Conservation (phyloP, 441 rosid genomes). For the Aquilaria agallochum region DNA sequence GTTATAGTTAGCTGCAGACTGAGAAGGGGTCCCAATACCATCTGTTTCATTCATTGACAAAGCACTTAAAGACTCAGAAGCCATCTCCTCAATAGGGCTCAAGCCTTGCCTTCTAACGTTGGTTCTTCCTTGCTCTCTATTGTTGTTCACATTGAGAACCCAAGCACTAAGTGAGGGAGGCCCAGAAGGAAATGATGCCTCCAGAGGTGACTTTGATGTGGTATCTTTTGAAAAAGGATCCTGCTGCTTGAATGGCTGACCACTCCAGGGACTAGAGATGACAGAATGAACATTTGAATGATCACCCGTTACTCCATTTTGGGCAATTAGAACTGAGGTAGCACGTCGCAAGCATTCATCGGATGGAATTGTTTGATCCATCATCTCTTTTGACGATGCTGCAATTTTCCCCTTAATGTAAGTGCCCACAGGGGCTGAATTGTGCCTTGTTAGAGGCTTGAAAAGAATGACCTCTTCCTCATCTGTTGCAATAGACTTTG, state of each 20-base stretch:
- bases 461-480: constrained; percentile 97
- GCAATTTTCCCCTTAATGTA: constrained; percentile 20
- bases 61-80: constrained; percentile 41
- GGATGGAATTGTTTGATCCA: constrained; percentile 30
- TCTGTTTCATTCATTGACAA: constrained; percentile 39
- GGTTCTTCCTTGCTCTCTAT: constrained; percentile 33
- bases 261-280: constrained; percentile 31
- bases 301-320: constrained; percentile 33
- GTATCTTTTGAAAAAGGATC: constrained; percentile 34
- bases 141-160: constrained; percentile 49
- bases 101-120: constrained; percentile 31
- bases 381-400: constrained; percentile 28
- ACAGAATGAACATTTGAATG: constrained; percentile 44
- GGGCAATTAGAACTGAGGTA: constrained; percentile 57
- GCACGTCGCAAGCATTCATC: constrained; percentile 82
- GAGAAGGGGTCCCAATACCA: constrained; percentile 16
- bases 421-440: constrained; percentile 69
- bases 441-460: constrained; percentile 81
- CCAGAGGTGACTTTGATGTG: constrained; percentile 23
- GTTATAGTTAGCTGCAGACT: constrained; percentile 21
- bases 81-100: constrained; percentile 55
- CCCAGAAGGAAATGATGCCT: constrained; percentile 48
- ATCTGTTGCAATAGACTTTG: constrained; percentile 42
- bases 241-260: constrained; percentile 32
- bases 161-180: constrained; percentile 89